Evolutionary conservation across 73 alveolate species (phyloP).

Genomic region (Tetrahymena borealis): DNA sequence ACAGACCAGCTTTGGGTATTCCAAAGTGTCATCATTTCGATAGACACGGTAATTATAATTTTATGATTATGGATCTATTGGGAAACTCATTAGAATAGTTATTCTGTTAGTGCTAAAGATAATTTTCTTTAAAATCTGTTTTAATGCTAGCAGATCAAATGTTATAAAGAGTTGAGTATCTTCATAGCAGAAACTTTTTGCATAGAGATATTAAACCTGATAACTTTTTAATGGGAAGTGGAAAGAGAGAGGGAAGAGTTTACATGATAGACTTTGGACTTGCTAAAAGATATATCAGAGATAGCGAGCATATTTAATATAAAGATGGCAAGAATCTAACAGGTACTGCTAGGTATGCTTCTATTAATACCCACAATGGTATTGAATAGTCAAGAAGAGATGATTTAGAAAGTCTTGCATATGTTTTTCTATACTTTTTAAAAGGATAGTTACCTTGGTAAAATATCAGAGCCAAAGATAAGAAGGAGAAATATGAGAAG

Average conservation of each 20-base stretch:
- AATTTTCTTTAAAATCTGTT: conserved; percentile 52
- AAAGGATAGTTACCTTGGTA: conserved; percentile 60
- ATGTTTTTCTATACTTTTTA: conserved; percentile 49
- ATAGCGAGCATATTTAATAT: conserved; percentile 59
- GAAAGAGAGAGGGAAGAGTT: conserved; percentile 7
- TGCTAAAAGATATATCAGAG: conserved; percentile 35
- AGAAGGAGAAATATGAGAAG: conserved; percentile 81
- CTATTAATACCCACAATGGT: conserved; percentile 57
- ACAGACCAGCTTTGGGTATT: conserved; percentile 42
- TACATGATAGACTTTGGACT: conserved; percentile 47
- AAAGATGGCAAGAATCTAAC: conserved; percentile 58
- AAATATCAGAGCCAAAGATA: conserved; percentile 37
- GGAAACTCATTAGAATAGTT: conserved; percentile 67
- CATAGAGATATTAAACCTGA: conserved; percentile 60
- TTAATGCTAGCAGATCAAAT: conserved; percentile 61
- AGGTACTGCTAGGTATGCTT: conserved; percentile 76
- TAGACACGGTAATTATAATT: conserved; percentile 63
- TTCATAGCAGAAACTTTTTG: conserved; percentile 53
- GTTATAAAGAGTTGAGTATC: conserved; percentile 51
- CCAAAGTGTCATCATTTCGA: conserved; percentile 69
- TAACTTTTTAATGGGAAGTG: conserved; percentile 42
- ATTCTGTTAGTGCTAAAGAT: conserved; percentile 36
- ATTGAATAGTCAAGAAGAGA: conserved; percentile 67
- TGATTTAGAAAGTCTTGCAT: conserved; percentile 68
- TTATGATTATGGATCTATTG: conserved; percentile 72